phyloP scores from a whole-genome alignment of 73 alveolate species.

The Tetrahymena thermophila region DNA sequence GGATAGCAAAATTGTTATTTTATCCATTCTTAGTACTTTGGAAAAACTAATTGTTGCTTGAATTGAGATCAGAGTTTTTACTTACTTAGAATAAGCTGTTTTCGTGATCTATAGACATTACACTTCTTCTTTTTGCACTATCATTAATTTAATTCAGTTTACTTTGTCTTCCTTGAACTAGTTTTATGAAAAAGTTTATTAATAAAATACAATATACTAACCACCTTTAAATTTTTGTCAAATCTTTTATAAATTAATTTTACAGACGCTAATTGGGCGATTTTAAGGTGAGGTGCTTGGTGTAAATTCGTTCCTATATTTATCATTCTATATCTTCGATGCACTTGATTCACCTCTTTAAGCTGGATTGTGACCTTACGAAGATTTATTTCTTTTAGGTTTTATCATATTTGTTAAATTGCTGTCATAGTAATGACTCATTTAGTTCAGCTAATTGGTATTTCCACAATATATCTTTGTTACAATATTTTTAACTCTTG shows the following conservation, averaged over 20 bases:
- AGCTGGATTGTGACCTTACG: background rate
- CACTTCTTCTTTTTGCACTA: background rate
- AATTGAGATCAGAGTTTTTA: background rate
- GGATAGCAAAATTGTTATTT: background rate
- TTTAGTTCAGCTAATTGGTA: background rate
- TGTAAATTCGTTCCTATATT: background rate
- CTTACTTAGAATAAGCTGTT: background rate
- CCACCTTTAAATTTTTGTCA: background rate
- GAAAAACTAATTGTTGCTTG: background rate
- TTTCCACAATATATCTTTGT: background rate
- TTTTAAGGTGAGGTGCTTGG: background rate
- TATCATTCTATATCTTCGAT: background rate
- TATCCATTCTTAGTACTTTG: background rate
- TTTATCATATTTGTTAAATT: background rate
- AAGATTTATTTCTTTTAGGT: background rate
- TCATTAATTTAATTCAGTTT: background rate
- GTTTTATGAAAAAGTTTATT: background rate
- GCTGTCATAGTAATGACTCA: background rate
- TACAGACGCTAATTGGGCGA: background rate
- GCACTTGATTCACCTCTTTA: background rate
- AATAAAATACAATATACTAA: background rate
- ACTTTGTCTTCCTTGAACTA: background rate
- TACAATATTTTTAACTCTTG: background rate
- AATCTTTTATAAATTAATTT: background rate
- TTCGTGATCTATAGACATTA: background rate